Percentiles rank a stretch among this genome's conserved stretches.
phyloP scores from a whole-genome alignment of 2,329 filamentous ascomycete species.

The Fusarium guadeloupense region DNA sequence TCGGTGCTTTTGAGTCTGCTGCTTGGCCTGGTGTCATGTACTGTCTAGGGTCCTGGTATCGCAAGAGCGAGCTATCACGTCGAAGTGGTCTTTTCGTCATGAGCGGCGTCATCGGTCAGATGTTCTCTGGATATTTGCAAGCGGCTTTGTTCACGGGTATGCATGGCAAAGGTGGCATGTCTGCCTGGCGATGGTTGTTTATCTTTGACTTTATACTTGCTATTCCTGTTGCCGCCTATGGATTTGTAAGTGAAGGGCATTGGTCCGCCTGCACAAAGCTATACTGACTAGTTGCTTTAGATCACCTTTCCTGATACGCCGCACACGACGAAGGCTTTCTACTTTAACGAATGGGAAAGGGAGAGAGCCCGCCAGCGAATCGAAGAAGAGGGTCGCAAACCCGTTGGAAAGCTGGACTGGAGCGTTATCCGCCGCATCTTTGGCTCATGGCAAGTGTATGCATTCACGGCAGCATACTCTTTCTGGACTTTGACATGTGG shows the following conservation, averaged over 20 bases:
- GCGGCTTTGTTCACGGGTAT: conserved; percentile 47
- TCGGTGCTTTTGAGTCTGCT: conserved; percentile 64
- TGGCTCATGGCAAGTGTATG: conserved; percentile 55
- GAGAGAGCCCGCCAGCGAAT: conserved; percentile 74
- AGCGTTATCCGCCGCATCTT: conserved; percentile 51
- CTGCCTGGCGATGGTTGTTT: conserved; percentile 52
- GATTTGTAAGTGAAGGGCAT: conserved; percentile 16
- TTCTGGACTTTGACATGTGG: conserved; percentile 53
- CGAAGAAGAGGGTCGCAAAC: conserved; percentile 60
- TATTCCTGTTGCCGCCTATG: conserved; percentile 47
- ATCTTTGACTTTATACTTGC: conserved; percentile 51
- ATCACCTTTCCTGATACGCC: conserved; percentile 56
- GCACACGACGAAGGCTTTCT: conserved; percentile 53
- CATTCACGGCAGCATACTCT: conserved; percentile 52
- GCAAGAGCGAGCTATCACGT: conserved; percentile 64
- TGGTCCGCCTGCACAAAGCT: not conserved
- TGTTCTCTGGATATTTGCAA: conserved; percentile 51
- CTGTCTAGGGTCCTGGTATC: conserved; percentile 68
- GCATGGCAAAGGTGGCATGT: conserved; percentile 47
- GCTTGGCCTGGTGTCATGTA: conserved; percentile 65
- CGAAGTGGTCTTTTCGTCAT: conserved; percentile 67
- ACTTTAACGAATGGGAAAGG: conserved; percentile 63
- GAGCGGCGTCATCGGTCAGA: conserved; percentile 60
- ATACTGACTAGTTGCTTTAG: not conserved
- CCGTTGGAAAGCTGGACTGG: conserved; percentile 48